phyloP scores from a whole-genome alignment of 345 rosid species.

The Eucalyptus curtisii region DNA sequence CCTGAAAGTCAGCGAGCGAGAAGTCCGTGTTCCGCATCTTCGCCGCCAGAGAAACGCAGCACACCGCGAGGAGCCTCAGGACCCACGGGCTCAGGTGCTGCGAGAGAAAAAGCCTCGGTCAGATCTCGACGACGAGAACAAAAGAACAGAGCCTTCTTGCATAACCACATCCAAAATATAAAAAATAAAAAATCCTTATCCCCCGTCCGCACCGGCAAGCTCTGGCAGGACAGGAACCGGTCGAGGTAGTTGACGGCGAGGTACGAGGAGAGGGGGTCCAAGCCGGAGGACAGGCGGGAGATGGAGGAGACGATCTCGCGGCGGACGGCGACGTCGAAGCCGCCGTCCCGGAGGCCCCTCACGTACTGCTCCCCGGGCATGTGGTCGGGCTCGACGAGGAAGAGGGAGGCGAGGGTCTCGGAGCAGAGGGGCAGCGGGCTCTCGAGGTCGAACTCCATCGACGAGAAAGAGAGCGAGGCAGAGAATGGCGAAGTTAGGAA shows the following conservation, averaged over 20 bases:
- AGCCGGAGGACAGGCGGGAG: conserved; percentile 18
- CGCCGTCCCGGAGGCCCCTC: conserved; percentile 14
- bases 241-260: conserved; percentile 79
- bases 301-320: conserved; percentile 30
- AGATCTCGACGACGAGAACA: neutral
- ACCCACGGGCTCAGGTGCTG: conserved; percentile 38
- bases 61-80: conserved; percentile 45
- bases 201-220: conserved; percentile 26
- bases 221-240: conserved; percentile 58
- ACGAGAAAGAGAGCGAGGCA: neutral
- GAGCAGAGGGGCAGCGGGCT: conserved; percentile 26
- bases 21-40: conserved; percentile 50
- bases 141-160: neutral
- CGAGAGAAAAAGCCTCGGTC: neutral
- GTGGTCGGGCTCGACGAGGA: conserved; percentile 57
- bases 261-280: conserved; percentile 39
- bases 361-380: conserved; percentile 37
- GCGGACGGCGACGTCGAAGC: conserved; percentile 29
- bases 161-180: too few species aligned
- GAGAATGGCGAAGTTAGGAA: neutral
- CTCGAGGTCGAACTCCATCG: conserved; percentile 76
- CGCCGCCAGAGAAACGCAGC: conserved; percentile 62
- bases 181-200: neutral
- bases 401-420: conserved; percentile 20
- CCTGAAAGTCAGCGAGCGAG: conserved; percentile 32